phyloP scores from a whole-genome alignment of 345 rosid species.

The Pugionium dolabratum region DNA sequence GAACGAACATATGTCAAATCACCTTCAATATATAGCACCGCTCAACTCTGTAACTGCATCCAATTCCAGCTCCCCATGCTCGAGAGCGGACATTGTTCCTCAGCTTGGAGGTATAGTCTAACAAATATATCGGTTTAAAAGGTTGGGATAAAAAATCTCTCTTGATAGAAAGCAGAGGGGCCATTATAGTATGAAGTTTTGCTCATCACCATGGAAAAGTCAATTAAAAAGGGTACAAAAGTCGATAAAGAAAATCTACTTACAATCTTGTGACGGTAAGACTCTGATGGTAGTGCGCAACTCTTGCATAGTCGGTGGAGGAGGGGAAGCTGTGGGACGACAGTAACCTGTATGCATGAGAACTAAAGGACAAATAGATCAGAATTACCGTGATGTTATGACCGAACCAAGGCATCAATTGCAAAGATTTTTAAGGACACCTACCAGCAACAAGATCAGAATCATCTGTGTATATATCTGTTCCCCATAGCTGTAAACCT shows the following conservation, averaged over 20 bases:
- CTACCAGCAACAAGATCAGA: slow-evolving; percentile 99
- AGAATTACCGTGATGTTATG: slow-evolving; percentile 27
- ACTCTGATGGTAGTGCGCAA: slow-evolving; percentile 79
- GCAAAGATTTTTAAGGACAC: slow-evolving; percentile 25
- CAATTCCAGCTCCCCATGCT: slow-evolving; percentile 99
- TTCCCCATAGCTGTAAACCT: slow-evolving; percentile 99
- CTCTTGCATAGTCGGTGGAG: slow-evolving; percentile 95
- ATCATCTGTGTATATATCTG: slow-evolving; percentile 93
- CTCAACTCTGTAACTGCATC: slow-evolving; percentile 94
- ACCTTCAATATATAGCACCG: slow-evolving; percentile 99
- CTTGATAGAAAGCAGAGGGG: neutral
- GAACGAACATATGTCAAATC: slow-evolving; percentile 14
- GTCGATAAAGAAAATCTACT: slow-evolving; percentile 38
- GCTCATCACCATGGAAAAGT: slow-evolving; percentile 6
- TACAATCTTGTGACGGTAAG: slow-evolving; percentile 90
- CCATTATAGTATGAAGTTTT: slow-evolving; percentile 1
- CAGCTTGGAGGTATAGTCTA: slow-evolving; percentile 89
- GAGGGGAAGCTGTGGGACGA: slow-evolving; percentile 96
- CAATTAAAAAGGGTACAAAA: slow-evolving; percentile 1
- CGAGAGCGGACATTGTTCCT: slow-evolving; percentile 99
- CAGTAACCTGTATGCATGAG: slow-evolving; percentile 99
- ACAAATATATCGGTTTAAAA: slow-evolving; percentile 5
- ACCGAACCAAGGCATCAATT: slow-evolving; percentile 12
- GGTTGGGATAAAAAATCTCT: neutral
- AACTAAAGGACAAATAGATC: slow-evolving; percentile 55